Percentiles rank a stretch among this genome's conserved stretches.
These are phyloP conservation scores for Linum tenue DNA, from an alignment of 345 rosid species.

Conservation along the genomic window DNA sequence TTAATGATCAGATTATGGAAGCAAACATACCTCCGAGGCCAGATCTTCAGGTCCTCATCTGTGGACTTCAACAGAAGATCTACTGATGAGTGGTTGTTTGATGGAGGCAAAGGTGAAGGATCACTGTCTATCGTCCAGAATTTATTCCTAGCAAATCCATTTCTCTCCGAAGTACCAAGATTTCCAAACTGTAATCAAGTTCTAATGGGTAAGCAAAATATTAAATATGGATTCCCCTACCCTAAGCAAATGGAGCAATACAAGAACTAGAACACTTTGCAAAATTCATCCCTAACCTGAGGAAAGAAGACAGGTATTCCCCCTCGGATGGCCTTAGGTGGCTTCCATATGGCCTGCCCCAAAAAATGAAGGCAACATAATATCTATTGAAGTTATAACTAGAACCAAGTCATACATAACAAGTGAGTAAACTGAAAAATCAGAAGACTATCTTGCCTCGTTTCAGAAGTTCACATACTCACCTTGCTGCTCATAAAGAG, in stretches of 20 bases:
- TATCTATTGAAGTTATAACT: neutral
- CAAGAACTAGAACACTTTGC: neutral
- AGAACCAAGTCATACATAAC: neutral
- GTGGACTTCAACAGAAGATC: slow-evolving; percentile 69
- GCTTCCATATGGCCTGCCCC: slow-evolving; percentile 56
- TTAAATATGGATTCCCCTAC: neutral
- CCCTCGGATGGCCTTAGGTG: slow-evolving; percentile 69
- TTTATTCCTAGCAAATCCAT: slow-evolving; percentile 83
- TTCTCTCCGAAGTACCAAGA: slow-evolving; percentile 68
- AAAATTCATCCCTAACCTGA: slow-evolving; percentile 46
- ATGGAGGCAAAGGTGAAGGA: slow-evolving; percentile 78
- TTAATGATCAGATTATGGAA: neutral
- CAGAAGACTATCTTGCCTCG: neutral
- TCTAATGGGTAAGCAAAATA: slow-evolving; percentile 7
- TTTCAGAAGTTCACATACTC: neutral
- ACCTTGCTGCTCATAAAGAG: slow-evolving; percentile 89
- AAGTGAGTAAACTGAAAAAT: no score
- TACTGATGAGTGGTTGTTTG: slow-evolving; percentile 57
- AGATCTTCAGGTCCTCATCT: slow-evolving; percentile 69
- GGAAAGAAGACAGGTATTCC: slow-evolving; percentile 90
- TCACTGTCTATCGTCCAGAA: slow-evolving; percentile 66
- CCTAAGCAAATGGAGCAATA: slow-evolving; percentile 3
- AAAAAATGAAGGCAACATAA: slow-evolving; percentile 7
- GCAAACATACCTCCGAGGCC: slow-evolving; percentile 67
- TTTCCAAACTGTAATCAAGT: slow-evolving; percentile 55